phyloP scores from a whole-genome alignment of 768 basidiomycete species.

The Lyophyllum semitale region DNA sequence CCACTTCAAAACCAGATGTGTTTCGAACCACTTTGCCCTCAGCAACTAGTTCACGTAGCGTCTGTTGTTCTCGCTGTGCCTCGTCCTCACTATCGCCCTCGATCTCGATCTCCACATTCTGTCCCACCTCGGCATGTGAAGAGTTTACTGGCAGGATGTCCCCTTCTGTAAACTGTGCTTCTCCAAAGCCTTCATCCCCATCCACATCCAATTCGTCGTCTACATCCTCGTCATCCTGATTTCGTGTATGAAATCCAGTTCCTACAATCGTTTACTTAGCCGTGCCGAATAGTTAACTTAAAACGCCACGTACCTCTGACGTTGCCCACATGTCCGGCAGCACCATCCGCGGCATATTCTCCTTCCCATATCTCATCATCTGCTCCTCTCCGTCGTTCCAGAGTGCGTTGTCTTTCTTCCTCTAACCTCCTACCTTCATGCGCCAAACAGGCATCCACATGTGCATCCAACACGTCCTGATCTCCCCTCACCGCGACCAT shows the following conservation, averaged over 20 bases:
- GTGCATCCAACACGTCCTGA: constrained; percentile 72
- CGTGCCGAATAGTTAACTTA: not conserved
- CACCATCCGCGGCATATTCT: constrained; percentile 24
- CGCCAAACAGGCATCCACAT: constrained; percentile 79
- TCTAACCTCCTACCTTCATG: constrained; percentile 49
- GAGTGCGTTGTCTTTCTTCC: constrained; percentile 41
- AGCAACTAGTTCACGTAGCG: constrained; percentile 55
- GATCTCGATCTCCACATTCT: constrained; percentile 44
- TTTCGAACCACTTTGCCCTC: constrained; percentile 43
- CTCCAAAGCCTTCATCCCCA: constrained; percentile 73
- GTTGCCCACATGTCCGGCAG: constrained; percentile 45
- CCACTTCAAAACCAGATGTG: constrained; percentile 18
- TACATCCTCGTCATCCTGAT: constrained; percentile 57
- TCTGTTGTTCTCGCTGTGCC: constrained; percentile 32
- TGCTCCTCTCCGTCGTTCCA: constrained; percentile 24
- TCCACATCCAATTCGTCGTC: constrained; percentile 84
- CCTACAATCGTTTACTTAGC: constrained; percentile 39
- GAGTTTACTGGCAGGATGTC: constrained; percentile 53
- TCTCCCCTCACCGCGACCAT: constrained; percentile 59
- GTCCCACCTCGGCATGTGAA: constrained; percentile 28
- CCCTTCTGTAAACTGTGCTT: constrained; percentile 74
- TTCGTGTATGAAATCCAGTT: constrained; percentile 71
- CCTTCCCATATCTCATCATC: constrained; percentile 34
- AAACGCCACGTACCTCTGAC: constrained; percentile 43
- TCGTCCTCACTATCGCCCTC: constrained; percentile 40